phyloP scores from a whole-genome alignment of 495 filamentous ascomycete species.

The Penicillium bovifimosum region DNA sequence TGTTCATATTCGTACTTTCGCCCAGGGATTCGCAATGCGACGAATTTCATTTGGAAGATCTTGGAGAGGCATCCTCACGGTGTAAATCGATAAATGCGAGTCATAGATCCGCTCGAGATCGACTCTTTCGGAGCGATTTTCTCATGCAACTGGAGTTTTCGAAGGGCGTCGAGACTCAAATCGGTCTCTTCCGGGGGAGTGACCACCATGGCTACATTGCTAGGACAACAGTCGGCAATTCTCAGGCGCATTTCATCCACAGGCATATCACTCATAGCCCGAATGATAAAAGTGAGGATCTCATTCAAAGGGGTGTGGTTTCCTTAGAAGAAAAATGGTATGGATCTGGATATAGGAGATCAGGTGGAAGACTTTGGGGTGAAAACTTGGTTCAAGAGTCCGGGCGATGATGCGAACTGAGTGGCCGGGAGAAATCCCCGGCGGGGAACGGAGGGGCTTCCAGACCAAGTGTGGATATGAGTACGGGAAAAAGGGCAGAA shows the following conservation, averaged over 20 bases:
- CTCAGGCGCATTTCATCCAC: slow-evolving; percentile 25
- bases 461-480: slow-evolving; percentile 1
- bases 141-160: neutral
- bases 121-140: neutral
- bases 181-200: slow-evolving; percentile 26
- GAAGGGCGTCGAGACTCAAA: neutral
- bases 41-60: neutral
- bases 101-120: slow-evolving; percentile 8
- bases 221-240: slow-evolving; percentile 12
- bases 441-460: neutral
- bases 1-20: neutral
- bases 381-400: neutral
- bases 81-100: slow-evolving; percentile 42
- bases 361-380: too few relatives aligned
- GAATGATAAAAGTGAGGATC: neutral
- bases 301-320: neutral
- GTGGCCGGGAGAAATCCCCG: slow-evolving; percentile 9
- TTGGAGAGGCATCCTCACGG: slow-evolving; percentile 18
- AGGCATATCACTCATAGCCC: slow-evolving; percentile 14
- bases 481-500: neutral
- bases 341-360: neutral
- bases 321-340: neutral
- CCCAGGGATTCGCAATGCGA: neutral
- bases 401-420: neutral
- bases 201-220: slow-evolving; percentile 13